Evolutionary conservation across 257 asterid species (phyloP).

Genomic region (Przewalskia tangutica): DNA sequence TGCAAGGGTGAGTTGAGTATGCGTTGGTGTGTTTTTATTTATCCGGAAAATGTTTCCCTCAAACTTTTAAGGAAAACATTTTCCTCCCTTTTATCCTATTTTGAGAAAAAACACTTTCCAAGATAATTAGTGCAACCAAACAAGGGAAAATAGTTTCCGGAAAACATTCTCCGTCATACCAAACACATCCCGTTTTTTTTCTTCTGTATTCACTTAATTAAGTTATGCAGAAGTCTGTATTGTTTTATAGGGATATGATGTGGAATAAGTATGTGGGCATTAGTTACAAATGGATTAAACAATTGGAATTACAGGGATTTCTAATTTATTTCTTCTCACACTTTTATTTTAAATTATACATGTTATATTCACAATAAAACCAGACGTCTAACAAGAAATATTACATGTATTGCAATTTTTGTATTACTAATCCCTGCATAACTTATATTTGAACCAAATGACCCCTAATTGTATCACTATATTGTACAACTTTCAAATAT

Average conservation of each 20-base stretch:
- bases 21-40: too few relatives aligned
- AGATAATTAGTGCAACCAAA: too few relatives aligned
- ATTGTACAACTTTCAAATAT: not conserved
- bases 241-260: not conserved
- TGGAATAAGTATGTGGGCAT: not conserved
- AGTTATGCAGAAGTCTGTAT: not conserved
- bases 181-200: too few relatives aligned
- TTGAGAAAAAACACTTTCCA: too few relatives aligned
- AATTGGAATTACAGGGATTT: not conserved
- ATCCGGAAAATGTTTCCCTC: too few relatives aligned
- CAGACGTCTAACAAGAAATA: not conserved
- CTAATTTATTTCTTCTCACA: not conserved
- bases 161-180: too few relatives aligned
- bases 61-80: too few relatives aligned
- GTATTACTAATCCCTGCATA: not conserved
- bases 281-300: not conserved
- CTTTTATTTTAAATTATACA: not conserved
- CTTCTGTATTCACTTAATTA: not conserved
- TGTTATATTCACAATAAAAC: not conserved
- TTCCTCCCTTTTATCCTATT: too few relatives aligned
- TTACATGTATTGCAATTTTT: not conserved
- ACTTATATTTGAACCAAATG: not conserved
- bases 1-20: too few relatives aligned
- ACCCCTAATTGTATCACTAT: not conserved
- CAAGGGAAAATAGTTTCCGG: too few relatives aligned